Base-by-base conservation (phyloP, 495 filamentous ascomycete species). In the Penicillium pancosmium region DNA sequence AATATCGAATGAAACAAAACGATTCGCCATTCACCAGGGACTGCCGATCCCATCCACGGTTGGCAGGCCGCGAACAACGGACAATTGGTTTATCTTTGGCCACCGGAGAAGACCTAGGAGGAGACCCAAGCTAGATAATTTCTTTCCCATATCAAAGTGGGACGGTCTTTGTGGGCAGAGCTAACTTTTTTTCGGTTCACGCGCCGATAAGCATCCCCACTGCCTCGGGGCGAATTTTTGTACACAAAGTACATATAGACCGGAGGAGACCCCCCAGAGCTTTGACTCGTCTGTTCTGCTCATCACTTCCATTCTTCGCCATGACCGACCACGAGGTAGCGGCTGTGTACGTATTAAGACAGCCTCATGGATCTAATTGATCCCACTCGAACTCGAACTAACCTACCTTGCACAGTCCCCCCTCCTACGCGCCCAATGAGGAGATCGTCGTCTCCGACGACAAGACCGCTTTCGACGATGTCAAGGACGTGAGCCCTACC, bases 401-500 rank as follows among this genome's bases (percentile, higher is more conserved):
- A 44, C 41, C 15, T 16, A 8, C 16, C 15, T 44, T 18, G 16
- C 15, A 10, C 41, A 44, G n/a, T 13, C 41, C 41, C 23, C 46
- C 46, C 46, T 10, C 46, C 46, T 48, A 54, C 21, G 25, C 50
- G 53, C 54, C 56, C 44, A 58, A 68, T 56, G 62, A 53, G 21
- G 54, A 71, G 18, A 57, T 67, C 54, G 54, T 63, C 47, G 52
- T 68, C 44, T 64, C 57, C 43, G 50, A 67, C 48, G 71, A 72
- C 5, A 73, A 78, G 55, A 54, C 60, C n/a, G 33, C 44, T 18
- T 46, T 68, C 52, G 68, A 67, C 19, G 53, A 68, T 31, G 65
- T 68, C 40, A 75, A 79, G 61, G 76, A 78, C 56, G 65, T 68
- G 27, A 50, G 64, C 13, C 15, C 59, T 19, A 78, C 78, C 7